Evolutionary conservation across 352 stramenopile genomes (phyloP).

Genomic region (Globisporangium acanthophoron): DNA sequence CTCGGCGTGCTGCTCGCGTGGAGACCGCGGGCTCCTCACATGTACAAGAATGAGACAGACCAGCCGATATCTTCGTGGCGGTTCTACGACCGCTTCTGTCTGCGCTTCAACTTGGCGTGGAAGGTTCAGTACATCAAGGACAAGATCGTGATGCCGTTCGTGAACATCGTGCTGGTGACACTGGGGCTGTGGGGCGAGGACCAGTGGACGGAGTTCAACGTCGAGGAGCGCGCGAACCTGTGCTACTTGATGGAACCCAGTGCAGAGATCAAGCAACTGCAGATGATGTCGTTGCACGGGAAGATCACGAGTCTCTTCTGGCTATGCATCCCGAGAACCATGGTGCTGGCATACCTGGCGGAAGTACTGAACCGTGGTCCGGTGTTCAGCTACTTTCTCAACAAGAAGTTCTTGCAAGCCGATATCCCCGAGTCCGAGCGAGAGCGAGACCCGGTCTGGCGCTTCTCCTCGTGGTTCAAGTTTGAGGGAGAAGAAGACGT

Average conservation of each 20-base stretch:
- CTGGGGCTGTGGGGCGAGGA: slow-evolving; percentile 38
- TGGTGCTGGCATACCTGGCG: slow-evolving; percentile 40
- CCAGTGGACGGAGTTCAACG: slow-evolving; percentile 49
- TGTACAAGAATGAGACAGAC: slow-evolving; percentile 34
- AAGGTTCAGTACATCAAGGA: slow-evolving; percentile 51
- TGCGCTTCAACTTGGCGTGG: slow-evolving; percentile 55
- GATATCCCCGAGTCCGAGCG: slow-evolving; percentile 52
- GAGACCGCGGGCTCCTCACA: slow-evolving; percentile 27
- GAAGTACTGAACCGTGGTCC: slow-evolving; percentile 53
- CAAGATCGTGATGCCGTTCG: slow-evolving; percentile 51
- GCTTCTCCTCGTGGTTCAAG: slow-evolving; percentile 23
- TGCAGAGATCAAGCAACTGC: slow-evolving; percentile 52
- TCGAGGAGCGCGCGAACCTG: slow-evolving; percentile 50
- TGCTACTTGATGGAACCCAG: slow-evolving; percentile 56
- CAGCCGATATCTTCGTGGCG: slow-evolving; percentile 21
- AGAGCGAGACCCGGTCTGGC: slow-evolving; percentile 44
- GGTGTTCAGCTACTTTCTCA: slow-evolving; percentile 57
- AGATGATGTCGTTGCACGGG: slow-evolving; percentile 64
- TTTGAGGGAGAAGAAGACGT: slow-evolving; percentile 43
- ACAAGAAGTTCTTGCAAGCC: slow-evolving; percentile 50
- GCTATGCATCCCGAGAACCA: slow-evolving; percentile 45
- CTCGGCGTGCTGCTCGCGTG: slow-evolving; percentile 35
- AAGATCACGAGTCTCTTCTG: slow-evolving; percentile 63
- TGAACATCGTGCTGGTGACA: slow-evolving; percentile 40
- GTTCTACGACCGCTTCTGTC: slow-evolving; percentile 37